These are phyloP conservation scores for Marvania coccoides DNA, from an alignment of 139 green algal species.

Conservation along the genomic window DNA sequence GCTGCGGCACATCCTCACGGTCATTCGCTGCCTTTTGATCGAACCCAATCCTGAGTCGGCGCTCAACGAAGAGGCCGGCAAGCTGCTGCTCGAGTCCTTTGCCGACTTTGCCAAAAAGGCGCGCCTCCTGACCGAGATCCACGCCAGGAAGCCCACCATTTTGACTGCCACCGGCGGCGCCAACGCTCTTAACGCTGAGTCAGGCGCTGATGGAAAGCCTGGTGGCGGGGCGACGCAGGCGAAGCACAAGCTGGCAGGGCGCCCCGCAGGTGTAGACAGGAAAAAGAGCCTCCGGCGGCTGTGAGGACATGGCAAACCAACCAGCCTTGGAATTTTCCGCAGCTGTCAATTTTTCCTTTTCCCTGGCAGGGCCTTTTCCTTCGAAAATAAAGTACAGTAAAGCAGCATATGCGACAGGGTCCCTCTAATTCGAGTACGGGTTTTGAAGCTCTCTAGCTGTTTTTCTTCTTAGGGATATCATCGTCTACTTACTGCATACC, in stretches of 20 bases:
- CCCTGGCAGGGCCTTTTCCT: no score
- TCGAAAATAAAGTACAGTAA: no score
- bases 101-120: conserved; percentile 78
- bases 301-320: conserved; percentile 20
- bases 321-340: no score
- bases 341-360: no score
- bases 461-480: no score
- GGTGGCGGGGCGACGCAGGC: conserved; percentile 25
- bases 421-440: no score
- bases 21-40: conserved; percentile 94
- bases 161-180: conserved; percentile 62
- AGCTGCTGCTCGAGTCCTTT: conserved; percentile 87
- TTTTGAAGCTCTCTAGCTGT: no score
- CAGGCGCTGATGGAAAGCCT: neutral
- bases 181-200: conserved; percentile 59
- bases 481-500: no score
- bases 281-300: conserved; percentile 79
- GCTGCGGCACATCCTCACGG: conserved; percentile 76
- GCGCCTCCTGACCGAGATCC: conserved; percentile 85
- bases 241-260: conserved; percentile 47
- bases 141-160: conserved; percentile 53
- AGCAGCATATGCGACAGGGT: no score
- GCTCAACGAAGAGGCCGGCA: conserved; percentile 96
- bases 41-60: conserved; percentile 93
- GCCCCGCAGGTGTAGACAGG: conserved; percentile 30